Evolutionary conservation across 177 flowering plant species (phyloP).

Genomic region (Tripterygium wilfordii): DNA sequence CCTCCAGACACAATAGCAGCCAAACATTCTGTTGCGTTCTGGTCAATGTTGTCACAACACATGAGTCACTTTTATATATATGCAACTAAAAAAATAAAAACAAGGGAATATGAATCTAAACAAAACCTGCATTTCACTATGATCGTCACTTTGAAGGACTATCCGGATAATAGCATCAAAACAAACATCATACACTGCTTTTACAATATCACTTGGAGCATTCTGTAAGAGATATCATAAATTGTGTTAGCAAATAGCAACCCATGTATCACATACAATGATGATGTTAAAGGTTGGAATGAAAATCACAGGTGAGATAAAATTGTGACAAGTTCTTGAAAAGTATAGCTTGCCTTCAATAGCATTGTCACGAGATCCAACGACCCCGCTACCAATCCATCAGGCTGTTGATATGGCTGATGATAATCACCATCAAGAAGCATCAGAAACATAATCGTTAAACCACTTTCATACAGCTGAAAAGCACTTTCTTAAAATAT

Average conservation of each 20-base stretch:
- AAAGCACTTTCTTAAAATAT: background rate
- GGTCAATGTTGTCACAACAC: constrained; percentile 14
- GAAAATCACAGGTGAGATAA: background rate
- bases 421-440: constrained; percentile 14
- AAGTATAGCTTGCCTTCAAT: constrained; percentile 53
- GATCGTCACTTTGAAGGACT: constrained; percentile 77
- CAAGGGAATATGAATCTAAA: background rate
- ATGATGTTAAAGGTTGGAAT: background rate
- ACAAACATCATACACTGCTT: constrained; percentile 66
- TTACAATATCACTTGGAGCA: constrained; percentile 72
- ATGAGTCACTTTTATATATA: constrained; percentile 1
- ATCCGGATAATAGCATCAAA: constrained; percentile 63
- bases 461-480: background rate
- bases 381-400: constrained; percentile 86
- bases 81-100: background rate
- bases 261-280: background rate
- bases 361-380: constrained; percentile 93
- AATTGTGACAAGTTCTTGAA: background rate
- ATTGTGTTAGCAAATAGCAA: constrained; percentile 19
- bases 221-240: constrained; percentile 46
- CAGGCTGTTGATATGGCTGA: constrained; percentile 85
- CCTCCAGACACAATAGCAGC: constrained; percentile 75
- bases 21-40: constrained; percentile 98
- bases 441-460: constrained; percentile 12
- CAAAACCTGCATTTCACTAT: constrained; percentile 86